A percentile compares a stretch with the other conserved stretches of the same genome.
Conservation (phyloP, 345 rosid genomes). For the Pistacia integerrima region DNA sequence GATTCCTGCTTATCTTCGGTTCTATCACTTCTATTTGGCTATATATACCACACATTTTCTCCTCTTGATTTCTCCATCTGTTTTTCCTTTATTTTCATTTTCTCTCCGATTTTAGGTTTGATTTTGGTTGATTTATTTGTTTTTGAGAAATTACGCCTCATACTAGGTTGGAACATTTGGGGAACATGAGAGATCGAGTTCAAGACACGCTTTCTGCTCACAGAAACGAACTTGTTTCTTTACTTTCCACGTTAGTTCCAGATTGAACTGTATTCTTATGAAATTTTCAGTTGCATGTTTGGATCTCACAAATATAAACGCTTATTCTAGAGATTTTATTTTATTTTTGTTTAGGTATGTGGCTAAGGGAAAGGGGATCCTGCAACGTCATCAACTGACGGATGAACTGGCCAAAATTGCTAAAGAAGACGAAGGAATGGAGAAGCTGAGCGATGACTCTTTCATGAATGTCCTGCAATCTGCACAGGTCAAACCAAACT, state of each 20-base stretch:
- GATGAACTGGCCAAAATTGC: conserved; percentile 37
- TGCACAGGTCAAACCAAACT: conserved; percentile 34
- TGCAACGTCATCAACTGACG: conserved; percentile 53
- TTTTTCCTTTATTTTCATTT: not conserved
- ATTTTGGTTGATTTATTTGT: conserved; percentile 10
- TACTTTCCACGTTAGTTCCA: conserved; percentile 49
- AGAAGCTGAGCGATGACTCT: conserved; percentile 41
- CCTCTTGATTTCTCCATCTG: not conserved
- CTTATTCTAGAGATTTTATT: too few relatives aligned
- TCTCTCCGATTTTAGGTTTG: not conserved
- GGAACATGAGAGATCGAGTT: conserved; percentile 47
- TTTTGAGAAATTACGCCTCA: conserved; percentile 29
- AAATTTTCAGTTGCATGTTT: too few relatives aligned
- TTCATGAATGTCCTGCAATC: conserved; percentile 48
- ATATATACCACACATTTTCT: conserved; percentile 9
- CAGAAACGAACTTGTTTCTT: conserved; percentile 53
- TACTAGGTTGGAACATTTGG: conserved; percentile 24
- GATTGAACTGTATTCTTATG: too few relatives aligned
- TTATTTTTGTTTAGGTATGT: conserved; percentile 31
- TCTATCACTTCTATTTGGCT: not conserved
- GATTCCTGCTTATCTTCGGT: not conserved
- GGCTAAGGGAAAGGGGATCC: conserved; percentile 50
- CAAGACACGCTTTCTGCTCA: conserved; percentile 50
- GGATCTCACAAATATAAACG: too few relatives aligned
- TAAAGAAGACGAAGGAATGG: conserved; percentile 40